phyloP scores from a whole-genome alignment of 352 stramenopile species.

The Phytopythium sindhum region DNA sequence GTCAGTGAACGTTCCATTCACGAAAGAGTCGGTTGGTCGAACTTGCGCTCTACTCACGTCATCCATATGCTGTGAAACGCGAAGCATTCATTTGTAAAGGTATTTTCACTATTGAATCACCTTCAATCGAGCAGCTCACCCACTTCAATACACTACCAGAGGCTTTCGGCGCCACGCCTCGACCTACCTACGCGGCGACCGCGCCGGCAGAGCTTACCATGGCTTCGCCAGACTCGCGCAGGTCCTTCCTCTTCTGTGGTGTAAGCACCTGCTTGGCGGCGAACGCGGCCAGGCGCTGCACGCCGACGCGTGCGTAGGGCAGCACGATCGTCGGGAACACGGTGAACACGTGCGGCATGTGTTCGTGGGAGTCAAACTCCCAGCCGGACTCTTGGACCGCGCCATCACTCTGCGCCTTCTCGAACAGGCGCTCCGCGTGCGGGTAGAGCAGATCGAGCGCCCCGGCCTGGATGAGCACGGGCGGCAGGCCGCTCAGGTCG shows the following conservation, averaged over 20 bases:
- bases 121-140: neutral
- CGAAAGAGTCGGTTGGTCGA: neutral
- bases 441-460: conserved; percentile 13
- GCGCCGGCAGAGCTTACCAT: neutral
- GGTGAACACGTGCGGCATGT: conserved; percentile 26
- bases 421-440: conserved; percentile 11
- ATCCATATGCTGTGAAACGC: neutral
- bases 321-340: conserved; percentile 16
- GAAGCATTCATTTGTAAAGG: neutral
- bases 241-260: neutral
- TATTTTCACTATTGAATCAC: neutral
- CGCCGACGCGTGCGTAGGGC: conserved; percentile 10
- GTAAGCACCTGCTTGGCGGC: conserved; percentile 10
- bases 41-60: neutral
- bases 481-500: conserved; percentile 14
- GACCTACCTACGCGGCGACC: neutral
- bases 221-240: neutral
- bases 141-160: neutral
- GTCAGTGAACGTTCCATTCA: neutral
- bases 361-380: conserved; percentile 15
- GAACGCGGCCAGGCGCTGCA: conserved; percentile 17
- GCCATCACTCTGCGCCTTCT: conserved; percentile 17
- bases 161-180: neutral
- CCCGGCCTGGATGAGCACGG: conserved; percentile 17
- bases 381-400: conserved; percentile 15